Conservation (phyloP, 805 yeast genomes). For the Candida namnaoensis region DNA sequence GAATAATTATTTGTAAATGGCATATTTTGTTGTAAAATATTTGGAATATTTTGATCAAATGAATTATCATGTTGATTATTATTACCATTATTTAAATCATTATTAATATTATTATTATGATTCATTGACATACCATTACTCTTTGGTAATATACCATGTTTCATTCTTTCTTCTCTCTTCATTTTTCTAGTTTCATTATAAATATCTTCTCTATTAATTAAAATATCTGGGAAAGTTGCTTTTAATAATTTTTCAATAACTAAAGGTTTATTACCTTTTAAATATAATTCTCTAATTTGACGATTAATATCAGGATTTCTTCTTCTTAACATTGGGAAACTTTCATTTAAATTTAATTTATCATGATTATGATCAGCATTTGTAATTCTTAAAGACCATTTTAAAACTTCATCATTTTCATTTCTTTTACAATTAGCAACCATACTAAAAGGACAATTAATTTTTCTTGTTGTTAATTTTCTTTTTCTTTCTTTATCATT, state of each 20-base stretch:
- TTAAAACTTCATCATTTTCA: constrained; percentile 16
- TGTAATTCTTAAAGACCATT: constrained; percentile 18
- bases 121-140: background rate
- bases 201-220: constrained; percentile 21
- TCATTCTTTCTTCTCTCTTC: constrained; percentile 20
- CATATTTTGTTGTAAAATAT: constrained; percentile 10
- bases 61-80: constrained; percentile 3
- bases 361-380: constrained; percentile 20
- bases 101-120: too few species aligned
- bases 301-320: constrained; percentile 22
- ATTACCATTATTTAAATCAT: too few species aligned
- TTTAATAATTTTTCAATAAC: constrained; percentile 18
- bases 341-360: constrained; percentile 18
- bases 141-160: constrained; percentile 2
- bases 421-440: constrained; percentile 21
- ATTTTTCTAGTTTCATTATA: constrained; percentile 23
- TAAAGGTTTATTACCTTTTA: constrained; percentile 19
- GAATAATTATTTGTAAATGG: constrained; percentile 1
- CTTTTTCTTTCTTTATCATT: constrained; percentile 21
- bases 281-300: constrained; percentile 19
- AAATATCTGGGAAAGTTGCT: constrained; percentile 14
- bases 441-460: constrained; percentile 21
- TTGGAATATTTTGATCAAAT: constrained; percentile 20
- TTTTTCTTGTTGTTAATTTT: constrained; percentile 20
- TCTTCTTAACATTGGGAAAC: constrained; percentile 22